Percentiles rank a stretch among this genome's conserved stretches.
These are phyloP conservation scores for Fusarium ramigenum DNA, from an alignment of 2,329 filamentous ascomycete genomes.

Conservation along the genomic window DNA sequence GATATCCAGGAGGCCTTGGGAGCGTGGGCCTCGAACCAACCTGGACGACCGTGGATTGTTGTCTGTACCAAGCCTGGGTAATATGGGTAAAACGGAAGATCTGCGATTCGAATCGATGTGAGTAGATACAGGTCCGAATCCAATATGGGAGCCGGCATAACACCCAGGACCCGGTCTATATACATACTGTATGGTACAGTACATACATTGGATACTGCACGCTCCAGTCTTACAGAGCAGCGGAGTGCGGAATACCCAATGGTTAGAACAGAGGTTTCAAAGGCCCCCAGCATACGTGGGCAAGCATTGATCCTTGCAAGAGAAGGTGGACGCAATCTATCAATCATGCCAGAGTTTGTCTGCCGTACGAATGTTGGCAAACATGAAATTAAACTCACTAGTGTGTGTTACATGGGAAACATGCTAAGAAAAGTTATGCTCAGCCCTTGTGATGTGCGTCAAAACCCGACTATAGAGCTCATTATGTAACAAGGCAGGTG, in stretches of 20 bases:
- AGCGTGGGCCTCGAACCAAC: slow-evolving; percentile 24
- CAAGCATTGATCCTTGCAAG: slow-evolving; percentile 13
- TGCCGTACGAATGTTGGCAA: neutral
- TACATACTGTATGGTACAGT: slow-evolving; percentile 16
- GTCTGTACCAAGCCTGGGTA: slow-evolving; percentile 6
- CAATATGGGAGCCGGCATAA: slow-evolving; percentile 16
- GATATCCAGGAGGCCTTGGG: slow-evolving; percentile 20
- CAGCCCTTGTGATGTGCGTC: neutral
- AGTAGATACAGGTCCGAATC: slow-evolving; percentile 2
- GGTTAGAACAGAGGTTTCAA: slow-evolving; percentile 13
- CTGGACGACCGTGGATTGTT: slow-evolving; percentile 11
- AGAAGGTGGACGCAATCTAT: slow-evolving; percentile 4
- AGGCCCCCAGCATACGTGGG: slow-evolving; percentile 11
- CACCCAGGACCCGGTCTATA: slow-evolving; percentile 26
- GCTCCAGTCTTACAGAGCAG: slow-evolving; percentile 2
- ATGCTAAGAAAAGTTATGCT: neutral
- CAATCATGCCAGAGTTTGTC: slow-evolving; percentile 5
- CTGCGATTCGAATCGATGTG: slow-evolving; percentile 26
- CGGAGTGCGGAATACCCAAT: neutral
- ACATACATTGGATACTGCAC: neutral
- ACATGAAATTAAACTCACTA: slow-evolving; percentile 11
- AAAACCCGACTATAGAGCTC: neutral
- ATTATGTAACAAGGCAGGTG: neutral
- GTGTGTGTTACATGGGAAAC: neutral
- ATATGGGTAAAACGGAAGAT: slow-evolving; percentile 22